These are phyloP conservation scores for Pseudogymnoascus sp. DNA, from an alignment of 2,329 filamentous ascomycete genomes.

Conservation along the genomic window DNA sequence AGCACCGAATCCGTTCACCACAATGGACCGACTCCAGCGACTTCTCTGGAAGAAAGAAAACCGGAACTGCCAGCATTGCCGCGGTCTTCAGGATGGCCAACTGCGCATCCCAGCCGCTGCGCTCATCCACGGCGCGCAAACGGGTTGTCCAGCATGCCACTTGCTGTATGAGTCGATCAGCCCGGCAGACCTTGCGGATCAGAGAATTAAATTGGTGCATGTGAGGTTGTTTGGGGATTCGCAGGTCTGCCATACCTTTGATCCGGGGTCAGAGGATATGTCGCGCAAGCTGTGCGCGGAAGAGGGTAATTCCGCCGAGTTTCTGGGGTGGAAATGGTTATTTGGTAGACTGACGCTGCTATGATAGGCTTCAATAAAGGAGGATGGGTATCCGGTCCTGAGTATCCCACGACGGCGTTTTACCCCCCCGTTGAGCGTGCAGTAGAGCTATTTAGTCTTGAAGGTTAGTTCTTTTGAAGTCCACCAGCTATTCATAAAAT, in stretches of 20 bases:
- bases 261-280: not conserved
- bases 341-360: not conserved
- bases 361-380: not conserved
- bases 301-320: not conserved
- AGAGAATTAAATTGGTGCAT: not conserved
- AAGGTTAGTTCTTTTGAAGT: not conserved
- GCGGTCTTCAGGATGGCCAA: not conserved
- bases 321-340: not conserved
- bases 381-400: not conserved
- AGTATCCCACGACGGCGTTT: not conserved
- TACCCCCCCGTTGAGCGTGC: not conserved
- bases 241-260: conserved; percentile 1
- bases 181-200: not conserved
- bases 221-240: not conserved
- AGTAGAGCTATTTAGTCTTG: not conserved
- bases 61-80: not conserved
- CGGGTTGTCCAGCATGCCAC: not conserved
- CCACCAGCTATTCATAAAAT: not conserved
- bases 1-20: not conserved
- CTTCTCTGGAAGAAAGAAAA: not conserved
- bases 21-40: not conserved
- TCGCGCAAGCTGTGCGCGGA: not conserved
- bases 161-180: not conserved
- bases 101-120: not conserved
- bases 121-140: not conserved